phyloP scores from a whole-genome alignment of 2,329 filamentous ascomycete species.

The Penicillium sp. region DNA sequence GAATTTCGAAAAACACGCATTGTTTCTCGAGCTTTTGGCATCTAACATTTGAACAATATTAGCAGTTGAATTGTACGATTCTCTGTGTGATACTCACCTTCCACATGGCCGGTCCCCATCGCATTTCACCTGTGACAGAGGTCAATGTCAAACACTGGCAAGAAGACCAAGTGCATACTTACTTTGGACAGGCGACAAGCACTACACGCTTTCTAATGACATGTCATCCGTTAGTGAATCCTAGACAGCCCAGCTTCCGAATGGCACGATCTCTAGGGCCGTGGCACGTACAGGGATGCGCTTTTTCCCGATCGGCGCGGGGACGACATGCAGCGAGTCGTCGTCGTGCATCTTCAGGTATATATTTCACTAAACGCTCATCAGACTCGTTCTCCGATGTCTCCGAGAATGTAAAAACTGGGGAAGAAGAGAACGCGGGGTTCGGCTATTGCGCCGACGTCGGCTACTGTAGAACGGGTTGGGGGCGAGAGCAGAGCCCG shows the following conservation, averaged over 20 bases:
- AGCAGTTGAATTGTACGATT: background rate
- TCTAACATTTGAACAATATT: conserved; percentile 11
- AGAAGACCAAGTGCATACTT: background rate
- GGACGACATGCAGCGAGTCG: conserved; percentile 21
- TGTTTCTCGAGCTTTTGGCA: conserved; percentile 38
- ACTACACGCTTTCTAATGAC: conserved; percentile 39
- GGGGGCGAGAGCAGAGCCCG: background rate
- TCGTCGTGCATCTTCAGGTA: conserved; percentile 23
- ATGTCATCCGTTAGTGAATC: background rate
- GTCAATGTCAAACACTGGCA: background rate
- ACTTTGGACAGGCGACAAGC: conserved; percentile 43
- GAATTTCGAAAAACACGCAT: conserved; percentile 40
- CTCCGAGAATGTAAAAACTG: background rate
- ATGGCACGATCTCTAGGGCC: background rate
- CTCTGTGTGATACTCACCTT: conserved; percentile 23
- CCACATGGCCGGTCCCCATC: conserved; percentile 41
- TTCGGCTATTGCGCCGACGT: conserved; percentile 19
- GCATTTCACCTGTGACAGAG: conserved; percentile 33
- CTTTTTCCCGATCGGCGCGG: conserved; percentile 34
- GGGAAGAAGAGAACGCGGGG: conserved; percentile 21
- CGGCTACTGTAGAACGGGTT: conserved; percentile 4
- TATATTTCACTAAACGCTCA: background rate
- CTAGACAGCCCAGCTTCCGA: background rate
- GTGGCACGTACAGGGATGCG: conserved; percentile 36
- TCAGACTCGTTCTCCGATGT: background rate